phyloP scores from a whole-genome alignment of 2,329 filamentous ascomycete species.

The Stemphylium beticola region DNA sequence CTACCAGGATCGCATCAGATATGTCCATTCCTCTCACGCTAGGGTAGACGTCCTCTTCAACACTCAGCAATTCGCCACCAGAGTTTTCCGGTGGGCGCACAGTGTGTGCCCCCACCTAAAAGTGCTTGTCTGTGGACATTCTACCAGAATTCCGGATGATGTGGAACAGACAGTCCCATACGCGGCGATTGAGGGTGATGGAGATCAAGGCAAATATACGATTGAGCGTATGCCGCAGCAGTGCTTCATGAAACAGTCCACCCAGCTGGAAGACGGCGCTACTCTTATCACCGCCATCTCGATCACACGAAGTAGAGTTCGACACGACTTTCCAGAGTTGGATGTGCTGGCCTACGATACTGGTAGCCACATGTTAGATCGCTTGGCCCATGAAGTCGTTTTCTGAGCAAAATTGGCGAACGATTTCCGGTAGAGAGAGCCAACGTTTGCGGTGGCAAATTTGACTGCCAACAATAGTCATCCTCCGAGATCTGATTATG shows the following conservation, averaged over 20 bases:
- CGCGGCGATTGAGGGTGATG: no score
- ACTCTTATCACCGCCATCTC: background rate
- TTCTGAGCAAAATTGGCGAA: background rate
- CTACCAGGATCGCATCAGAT: background rate
- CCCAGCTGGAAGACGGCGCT: background rate
- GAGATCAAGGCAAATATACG: background rate
- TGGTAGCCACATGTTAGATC: background rate
- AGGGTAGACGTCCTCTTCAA: background rate
- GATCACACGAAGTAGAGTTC: background rate
- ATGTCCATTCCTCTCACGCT: background rate
- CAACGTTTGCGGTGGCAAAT: no score
- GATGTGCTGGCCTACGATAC: conserved; percentile 11
- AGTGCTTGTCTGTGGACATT: conserved; percentile 5
- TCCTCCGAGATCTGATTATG: no score
- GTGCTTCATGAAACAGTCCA: background rate
- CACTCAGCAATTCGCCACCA: background rate
- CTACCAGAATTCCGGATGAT: background rate
- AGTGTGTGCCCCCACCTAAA: background rate
- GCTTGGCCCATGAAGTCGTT: background rate
- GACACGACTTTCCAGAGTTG: conserved; percentile 9
- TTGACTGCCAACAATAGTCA: no score
- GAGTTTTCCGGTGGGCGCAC: conserved; percentile 7
- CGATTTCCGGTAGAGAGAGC: no score
- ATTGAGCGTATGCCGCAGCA: background rate
- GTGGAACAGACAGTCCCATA: no score